Conservation (phyloP, 23 red algal genomes). For the Gracilaria caudata region DNA sequence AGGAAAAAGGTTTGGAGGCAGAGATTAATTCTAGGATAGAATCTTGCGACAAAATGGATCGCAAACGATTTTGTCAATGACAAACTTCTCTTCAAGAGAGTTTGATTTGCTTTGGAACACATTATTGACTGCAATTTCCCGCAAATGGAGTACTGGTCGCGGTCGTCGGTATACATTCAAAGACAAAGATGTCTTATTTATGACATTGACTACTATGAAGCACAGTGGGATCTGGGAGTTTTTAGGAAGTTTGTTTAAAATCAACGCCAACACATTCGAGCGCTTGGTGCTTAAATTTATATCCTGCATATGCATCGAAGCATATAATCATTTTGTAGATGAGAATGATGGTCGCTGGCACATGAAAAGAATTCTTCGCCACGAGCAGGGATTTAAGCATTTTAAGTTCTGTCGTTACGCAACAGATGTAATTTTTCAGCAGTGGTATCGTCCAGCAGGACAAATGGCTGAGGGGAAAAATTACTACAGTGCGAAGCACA, state of each 20-base stretch:
- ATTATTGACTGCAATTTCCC: neutral
- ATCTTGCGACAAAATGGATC: neutral
- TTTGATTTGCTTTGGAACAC: neutral
- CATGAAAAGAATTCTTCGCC: too few species aligned
- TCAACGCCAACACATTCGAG: neutral
- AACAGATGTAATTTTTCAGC: too few species aligned
- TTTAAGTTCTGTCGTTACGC: too few species aligned
- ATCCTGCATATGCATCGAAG: too few species aligned
- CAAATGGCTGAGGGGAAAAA: too few species aligned
- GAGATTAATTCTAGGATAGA: too few species aligned
- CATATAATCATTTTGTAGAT: too few species aligned
- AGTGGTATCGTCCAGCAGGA: too few species aligned
- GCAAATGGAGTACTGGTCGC: neutral
- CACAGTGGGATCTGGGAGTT: neutral
- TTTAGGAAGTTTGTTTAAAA: slow-evolving; percentile 15
- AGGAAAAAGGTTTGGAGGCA: too few species aligned
- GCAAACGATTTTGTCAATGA: neutral
- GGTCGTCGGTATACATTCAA: neutral
- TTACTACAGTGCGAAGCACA: too few species aligned
- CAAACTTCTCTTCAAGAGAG: slow-evolving; percentile 1
- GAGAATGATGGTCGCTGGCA: too few species aligned
- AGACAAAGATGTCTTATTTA: slow-evolving; percentile 15
- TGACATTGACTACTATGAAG: neutral
- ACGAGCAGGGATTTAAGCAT: too few species aligned
- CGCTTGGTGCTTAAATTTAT: neutral